Evolutionary conservation across 208 protist genomes (phyloP).

Genomic region (Novymonas esmeraldas): DNA sequence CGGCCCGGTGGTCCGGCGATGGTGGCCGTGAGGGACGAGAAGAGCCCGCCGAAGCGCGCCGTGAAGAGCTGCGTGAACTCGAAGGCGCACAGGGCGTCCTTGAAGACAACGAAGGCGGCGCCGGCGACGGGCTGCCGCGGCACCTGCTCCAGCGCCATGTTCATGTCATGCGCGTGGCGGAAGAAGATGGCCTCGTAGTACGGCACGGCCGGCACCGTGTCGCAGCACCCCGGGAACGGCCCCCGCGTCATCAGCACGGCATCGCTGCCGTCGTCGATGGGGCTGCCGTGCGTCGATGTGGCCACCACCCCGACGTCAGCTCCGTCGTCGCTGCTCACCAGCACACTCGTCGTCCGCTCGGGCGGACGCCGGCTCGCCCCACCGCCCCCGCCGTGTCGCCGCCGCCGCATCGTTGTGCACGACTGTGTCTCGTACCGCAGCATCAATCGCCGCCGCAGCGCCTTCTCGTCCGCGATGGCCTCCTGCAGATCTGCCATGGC

Average conservation of each 20-base stretch:
- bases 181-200: constrained; percentile 54
- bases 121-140: constrained; percentile 37
- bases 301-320: neutral
- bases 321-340: neutral
- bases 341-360: neutral
- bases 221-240: constrained; percentile 43
- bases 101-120: constrained; percentile 77
- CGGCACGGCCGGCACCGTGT: constrained; percentile 51
- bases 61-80: constrained; percentile 81
- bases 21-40: constrained; percentile 43
- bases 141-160: constrained; percentile 49
- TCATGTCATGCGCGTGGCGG: constrained; percentile 37
- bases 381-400: neutral
- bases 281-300: neutral
- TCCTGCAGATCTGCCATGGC: constrained; percentile 75
- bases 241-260: constrained; percentile 33
- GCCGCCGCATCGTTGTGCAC: constrained; percentile 1
- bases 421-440: constrained; percentile 2
- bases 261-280: constrained; percentile 3
- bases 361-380: neutral
- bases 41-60: constrained; percentile 37
- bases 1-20: constrained; percentile 73
- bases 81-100: constrained; percentile 57
- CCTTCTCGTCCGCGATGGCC: constrained; percentile 72
- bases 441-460: constrained; percentile 31